These are phyloP conservation scores for Hygrophorus pudorinus DNA, from an alignment of 768 basidiomycete species.

Conservation along the genomic window DNA sequence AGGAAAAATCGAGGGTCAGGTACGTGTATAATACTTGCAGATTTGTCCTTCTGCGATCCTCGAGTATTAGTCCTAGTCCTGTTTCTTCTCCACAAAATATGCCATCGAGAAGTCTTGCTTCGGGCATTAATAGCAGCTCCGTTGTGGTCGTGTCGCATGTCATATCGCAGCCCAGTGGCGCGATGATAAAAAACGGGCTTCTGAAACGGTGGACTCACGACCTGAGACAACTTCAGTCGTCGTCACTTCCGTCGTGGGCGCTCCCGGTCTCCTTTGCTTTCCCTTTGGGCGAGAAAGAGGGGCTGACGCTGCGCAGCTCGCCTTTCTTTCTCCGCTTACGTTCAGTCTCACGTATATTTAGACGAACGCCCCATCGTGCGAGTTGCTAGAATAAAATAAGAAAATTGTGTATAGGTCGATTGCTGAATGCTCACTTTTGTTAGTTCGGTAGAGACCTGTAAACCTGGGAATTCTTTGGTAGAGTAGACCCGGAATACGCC, in stretches of 20 bases:
- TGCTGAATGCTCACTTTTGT: slow-evolving; percentile 41
- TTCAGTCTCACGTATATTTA: slow-evolving; percentile 51
- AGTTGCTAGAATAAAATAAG: slow-evolving; percentile 27
- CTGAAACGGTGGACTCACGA: too few relatives aligned
- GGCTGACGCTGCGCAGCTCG: slow-evolving; percentile 14
- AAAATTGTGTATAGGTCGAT: background rate
- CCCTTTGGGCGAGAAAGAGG: background rate
- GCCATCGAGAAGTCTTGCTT: too few relatives aligned
- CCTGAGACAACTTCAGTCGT: background rate
- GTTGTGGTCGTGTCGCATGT: too few relatives aligned
- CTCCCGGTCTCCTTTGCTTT: background rate
- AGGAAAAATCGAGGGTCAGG: too few relatives aligned
- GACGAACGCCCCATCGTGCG: slow-evolving; percentile 45
- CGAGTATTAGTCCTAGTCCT: too few relatives aligned
- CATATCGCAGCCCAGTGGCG: too few relatives aligned
- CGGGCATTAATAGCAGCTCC: too few relatives aligned
- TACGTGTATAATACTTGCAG: too few relatives aligned
- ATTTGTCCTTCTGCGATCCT: too few relatives aligned
- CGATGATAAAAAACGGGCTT: too few relatives aligned
- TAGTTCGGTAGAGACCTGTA: slow-evolving; percentile 54
- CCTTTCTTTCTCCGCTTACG: slow-evolving; percentile 38
- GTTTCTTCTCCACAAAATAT: too few relatives aligned
- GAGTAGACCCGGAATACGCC: slow-evolving; percentile 57
- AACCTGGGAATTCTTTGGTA: slow-evolving; percentile 62
- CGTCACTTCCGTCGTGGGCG: background rate